Percentiles rank a stretch among this genome's conserved stretches.
Conservation (phyloP, 2,329 filamentous ascomycete species). For the Pseudocercospora eumusae region DNA sequence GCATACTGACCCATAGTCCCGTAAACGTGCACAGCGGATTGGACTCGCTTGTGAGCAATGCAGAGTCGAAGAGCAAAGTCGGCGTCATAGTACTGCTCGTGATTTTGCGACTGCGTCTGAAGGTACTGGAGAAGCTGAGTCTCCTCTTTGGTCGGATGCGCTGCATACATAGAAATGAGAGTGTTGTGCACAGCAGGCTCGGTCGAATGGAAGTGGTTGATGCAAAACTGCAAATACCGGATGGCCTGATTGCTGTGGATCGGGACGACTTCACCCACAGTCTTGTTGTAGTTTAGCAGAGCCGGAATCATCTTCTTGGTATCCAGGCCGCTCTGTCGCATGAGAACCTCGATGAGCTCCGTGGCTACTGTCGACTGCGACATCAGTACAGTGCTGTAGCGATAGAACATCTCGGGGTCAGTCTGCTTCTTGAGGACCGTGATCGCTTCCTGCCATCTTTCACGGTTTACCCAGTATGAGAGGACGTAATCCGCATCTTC, state of each 20-base stretch:
- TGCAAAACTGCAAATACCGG: conserved; percentile 88
- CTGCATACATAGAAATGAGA: conserved; percentile 91
- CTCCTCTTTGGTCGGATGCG: conserved; percentile 79
- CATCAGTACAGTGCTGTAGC: conserved; percentile 96
- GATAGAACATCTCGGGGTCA: conserved; percentile 90
- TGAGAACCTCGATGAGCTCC: conserved; percentile 91
- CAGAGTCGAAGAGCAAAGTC: conserved; percentile 95
- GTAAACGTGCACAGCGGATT: conserved; percentile 96
- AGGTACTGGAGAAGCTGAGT: conserved; percentile 83
- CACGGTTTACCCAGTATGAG: conserved; percentile 94
- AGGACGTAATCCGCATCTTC: conserved; percentile 94
- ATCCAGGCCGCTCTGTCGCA: conserved; percentile 83
- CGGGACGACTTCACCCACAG: conserved; percentile 59
- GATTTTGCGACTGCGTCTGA: conserved; percentile 72
- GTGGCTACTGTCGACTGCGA: conserved; percentile 67
- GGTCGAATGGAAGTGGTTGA: conserved; percentile 78
- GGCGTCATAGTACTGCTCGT: conserved; percentile 84
- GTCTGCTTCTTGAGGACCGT: conserved; percentile 90
- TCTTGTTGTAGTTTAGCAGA: conserved; percentile 88
- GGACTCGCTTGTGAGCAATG: conserved; percentile 88
- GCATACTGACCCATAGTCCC: conserved; percentile 93
- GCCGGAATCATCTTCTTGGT: conserved; percentile 89
- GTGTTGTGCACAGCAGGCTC: conserved; percentile 94
- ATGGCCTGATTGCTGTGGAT: conserved; percentile 81
- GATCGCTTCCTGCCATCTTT: conserved; percentile 85